Evolutionary conservation across 2,329 filamentous ascomycete genomes (phyloP).

Genomic region (Xylariaceae sp.): DNA sequence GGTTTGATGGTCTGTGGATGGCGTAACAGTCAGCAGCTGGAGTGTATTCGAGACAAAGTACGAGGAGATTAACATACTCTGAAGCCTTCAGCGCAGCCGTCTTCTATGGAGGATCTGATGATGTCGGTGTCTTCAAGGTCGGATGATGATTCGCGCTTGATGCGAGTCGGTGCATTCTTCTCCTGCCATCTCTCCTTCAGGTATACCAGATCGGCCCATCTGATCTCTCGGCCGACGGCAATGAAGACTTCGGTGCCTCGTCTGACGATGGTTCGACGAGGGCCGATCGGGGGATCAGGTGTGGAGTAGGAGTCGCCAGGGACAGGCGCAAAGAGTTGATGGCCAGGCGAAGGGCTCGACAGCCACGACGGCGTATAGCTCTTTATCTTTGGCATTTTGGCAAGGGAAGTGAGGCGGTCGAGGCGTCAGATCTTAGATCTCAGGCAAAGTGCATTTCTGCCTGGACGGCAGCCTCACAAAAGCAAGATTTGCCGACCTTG

Average conservation of each 20-base stretch:
- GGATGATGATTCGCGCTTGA: slow-evolving; percentile 46
- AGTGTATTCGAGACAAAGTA: neutral
- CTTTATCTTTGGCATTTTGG: slow-evolving; percentile 76
- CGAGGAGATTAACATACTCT: slow-evolving; percentile 34
- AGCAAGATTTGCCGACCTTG: neutral
- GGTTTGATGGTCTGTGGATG: slow-evolving; percentile 64
- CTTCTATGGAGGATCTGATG: slow-evolving; percentile 25
- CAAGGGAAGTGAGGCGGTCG: slow-evolving; percentile 18
- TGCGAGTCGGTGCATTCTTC: slow-evolving; percentile 33
- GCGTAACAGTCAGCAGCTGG: slow-evolving; percentile 13
- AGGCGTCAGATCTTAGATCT: slow-evolving; percentile 8
- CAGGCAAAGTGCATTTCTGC: slow-evolving; percentile 24
- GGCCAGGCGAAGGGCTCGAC: slow-evolving; percentile 69
- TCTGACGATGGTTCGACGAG: slow-evolving; percentile 67
- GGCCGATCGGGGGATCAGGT: slow-evolving; percentile 38
- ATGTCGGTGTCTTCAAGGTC: slow-evolving; percentile 32
- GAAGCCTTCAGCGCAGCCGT: slow-evolving; percentile 39
- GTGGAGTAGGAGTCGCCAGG: slow-evolving; percentile 37
- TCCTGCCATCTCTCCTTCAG: slow-evolving; percentile 63
- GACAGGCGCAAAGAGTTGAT: slow-evolving; percentile 66
- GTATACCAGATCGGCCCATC: slow-evolving; percentile 81
- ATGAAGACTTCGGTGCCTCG: slow-evolving; percentile 86
- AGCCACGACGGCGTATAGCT: slow-evolving; percentile 87
- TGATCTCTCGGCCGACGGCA: slow-evolving; percentile 81
- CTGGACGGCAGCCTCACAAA: slow-evolving; percentile 7